A percentile compares a stretch with the other conserved stretches of the same genome.
phyloP scores from a whole-genome alignment of 768 basidiomycete species.

The Coprinellus aureogranulatus region DNA sequence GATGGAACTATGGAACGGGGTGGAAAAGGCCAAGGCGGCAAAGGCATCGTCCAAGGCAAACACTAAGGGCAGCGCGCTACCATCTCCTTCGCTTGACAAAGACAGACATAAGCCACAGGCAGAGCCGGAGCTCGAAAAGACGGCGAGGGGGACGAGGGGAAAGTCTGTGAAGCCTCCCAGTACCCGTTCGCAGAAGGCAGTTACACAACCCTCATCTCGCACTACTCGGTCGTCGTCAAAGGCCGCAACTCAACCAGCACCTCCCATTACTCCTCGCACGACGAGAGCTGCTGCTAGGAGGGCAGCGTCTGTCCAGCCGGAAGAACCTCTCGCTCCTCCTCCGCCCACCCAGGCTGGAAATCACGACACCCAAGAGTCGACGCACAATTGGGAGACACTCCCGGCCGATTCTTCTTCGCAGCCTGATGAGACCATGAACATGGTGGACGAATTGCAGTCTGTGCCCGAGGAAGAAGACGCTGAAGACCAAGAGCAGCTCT shows the following conservation, averaged over 20 bases:
- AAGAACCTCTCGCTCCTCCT: background rate
- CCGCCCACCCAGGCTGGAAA: background rate
- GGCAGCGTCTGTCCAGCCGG: background rate
- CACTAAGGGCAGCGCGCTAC: too few species aligned
- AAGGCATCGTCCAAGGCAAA: too few species aligned
- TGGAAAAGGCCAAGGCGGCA: background rate
- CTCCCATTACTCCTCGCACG: background rate
- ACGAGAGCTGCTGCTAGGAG: background rate
- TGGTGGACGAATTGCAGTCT: slow-evolving; percentile 31
- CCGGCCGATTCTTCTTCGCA: slow-evolving; percentile 6
- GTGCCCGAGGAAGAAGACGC: slow-evolving; percentile 11
- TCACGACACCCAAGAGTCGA: slow-evolving; percentile 4
- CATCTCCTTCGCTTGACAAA: too few species aligned
- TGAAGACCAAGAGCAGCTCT: slow-evolving; percentile 26
- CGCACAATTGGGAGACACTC: slow-evolving; percentile 14
- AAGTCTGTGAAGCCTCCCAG: too few species aligned
- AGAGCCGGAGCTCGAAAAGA: too few species aligned
- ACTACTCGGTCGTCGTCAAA: background rate
- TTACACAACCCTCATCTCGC: background rate
- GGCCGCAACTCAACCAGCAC: background rate
- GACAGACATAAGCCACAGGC: background rate
- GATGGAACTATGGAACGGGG: slow-evolving; percentile 1
- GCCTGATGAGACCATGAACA: slow-evolving; percentile 14
- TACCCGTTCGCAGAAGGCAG: too few species aligned
- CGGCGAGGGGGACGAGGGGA: too few species aligned